Evolutionary conservation across 192 early-diverging fungal genomes (phyloP).

Genomic region (Backusella australiensis): DNA sequence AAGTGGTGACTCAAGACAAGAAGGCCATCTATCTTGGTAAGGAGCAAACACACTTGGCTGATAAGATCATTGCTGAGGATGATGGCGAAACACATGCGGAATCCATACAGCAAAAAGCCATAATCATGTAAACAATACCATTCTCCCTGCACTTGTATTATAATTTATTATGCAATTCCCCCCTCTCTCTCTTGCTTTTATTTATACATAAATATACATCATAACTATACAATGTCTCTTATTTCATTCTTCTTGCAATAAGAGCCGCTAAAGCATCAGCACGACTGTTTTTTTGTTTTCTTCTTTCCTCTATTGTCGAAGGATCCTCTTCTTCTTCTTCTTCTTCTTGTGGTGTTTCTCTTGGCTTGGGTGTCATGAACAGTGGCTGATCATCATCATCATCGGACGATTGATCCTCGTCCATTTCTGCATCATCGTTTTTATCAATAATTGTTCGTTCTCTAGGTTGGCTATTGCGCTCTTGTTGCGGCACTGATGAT

Average conservation of each 20-base stretch:
- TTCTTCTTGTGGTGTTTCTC: background rate
- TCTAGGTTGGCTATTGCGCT: background rate
- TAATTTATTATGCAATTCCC: background rate
- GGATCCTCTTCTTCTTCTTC: background rate
- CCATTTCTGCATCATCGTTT: background rate
- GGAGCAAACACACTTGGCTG: conserved; percentile 26
- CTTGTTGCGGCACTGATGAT: background rate
- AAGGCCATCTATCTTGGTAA: conserved; percentile 58
- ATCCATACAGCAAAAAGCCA: conserved; percentile 1
- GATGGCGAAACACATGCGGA: conserved; percentile 2
- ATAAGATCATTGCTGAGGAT: conserved; percentile 16
- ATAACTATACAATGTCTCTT: background rate
- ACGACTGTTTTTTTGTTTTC: conserved; percentile 1
- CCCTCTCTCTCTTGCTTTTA: background rate
- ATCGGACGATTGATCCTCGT: background rate
- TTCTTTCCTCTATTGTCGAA: background rate
- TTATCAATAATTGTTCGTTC: background rate
- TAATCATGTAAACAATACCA: conserved; percentile 3
- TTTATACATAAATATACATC: background rate
- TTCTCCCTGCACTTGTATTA: background rate
- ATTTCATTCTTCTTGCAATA: background rate
- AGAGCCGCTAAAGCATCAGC: background rate
- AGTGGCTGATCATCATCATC: background rate
- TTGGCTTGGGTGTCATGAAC: background rate
- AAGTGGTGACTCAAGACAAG: conserved; percentile 59